Conservation (phyloP, 768 basidiomycete species). For the Lactarius hengduanensis region DNA sequence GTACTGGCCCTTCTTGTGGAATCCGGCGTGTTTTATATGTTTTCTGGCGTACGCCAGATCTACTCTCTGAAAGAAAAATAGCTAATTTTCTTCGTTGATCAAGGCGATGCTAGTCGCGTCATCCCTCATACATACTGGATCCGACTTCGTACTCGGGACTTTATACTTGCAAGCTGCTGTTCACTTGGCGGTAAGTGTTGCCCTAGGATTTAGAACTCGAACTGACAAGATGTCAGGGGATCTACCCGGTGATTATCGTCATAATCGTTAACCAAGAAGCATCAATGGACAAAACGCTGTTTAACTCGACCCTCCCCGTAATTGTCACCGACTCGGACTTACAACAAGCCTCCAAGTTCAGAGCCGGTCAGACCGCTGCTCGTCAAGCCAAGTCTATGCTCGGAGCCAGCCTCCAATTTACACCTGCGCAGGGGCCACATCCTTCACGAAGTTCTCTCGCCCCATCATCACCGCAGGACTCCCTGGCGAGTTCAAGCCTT, state of each 20-base stretch:
- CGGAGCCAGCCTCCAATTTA: neutral
- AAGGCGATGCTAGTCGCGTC: neutral
- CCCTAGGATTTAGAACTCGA: neutral
- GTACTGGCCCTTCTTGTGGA: neutral
- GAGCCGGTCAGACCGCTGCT: neutral
- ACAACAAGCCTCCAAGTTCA: neutral
- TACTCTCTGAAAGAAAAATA: neutral
- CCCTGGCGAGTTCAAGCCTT: neutral
- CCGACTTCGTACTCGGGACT: neutral
- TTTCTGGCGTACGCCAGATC: neutral
- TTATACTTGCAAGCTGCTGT: neutral
- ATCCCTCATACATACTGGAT: neutral
- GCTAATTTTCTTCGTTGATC: neutral
- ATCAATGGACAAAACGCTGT: neutral
- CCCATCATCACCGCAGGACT: neutral
- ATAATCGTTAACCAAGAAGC: neutral
- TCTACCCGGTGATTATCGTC: neutral
- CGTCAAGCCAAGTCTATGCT: neutral
- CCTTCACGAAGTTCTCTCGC: neutral
- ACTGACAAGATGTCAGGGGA: neutral
- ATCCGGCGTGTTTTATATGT: slow-evolving; percentile 1
- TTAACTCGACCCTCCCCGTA: neutral
- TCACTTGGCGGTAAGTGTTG: neutral
- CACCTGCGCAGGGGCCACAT: neutral
- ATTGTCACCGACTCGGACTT: neutral